Evolutionary conservation across 805 yeast genomes (phyloP).

Genomic region (Torulaspora microellipsoides): DNA sequence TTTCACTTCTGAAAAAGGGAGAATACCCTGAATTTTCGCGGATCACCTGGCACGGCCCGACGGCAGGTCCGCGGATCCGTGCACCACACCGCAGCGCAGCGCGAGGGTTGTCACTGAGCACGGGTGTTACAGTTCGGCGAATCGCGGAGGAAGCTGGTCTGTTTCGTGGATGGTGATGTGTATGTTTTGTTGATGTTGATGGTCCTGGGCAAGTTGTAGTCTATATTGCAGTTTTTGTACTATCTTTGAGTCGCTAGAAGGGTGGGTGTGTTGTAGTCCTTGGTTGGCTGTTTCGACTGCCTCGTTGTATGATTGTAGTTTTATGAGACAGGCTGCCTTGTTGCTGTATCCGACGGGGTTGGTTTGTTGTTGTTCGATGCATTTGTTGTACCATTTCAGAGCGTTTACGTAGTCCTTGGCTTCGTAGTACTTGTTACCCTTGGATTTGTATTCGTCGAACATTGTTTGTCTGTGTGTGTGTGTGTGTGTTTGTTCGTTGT

Average conservation of each 20-base stretch:
- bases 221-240: slow-evolving; percentile 9
- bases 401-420: slow-evolving; percentile 46
- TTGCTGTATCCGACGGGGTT: slow-evolving; percentile 63
- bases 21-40: background rate
- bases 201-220: slow-evolving; percentile 6
- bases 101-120: too few species aligned
- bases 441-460: slow-evolving; percentile 26
- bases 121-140: too few species aligned
- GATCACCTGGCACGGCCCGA: background rate
- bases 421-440: slow-evolving; percentile 54
- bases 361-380: slow-evolving; percentile 44
- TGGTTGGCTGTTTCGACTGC: slow-evolving; percentile 47
- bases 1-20: too few species aligned
- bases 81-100: too few species aligned
- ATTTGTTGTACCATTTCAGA: slow-evolving; percentile 49
- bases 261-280: slow-evolving; percentile 38
- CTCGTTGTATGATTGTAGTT: slow-evolving; percentile 44
- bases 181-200: background rate
- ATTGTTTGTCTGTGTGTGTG: background rate
- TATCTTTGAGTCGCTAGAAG: background rate
- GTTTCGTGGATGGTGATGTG: slow-evolving; percentile 2
- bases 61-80: too few species aligned
- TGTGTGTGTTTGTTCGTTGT: background rate
- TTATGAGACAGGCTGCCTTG: slow-evolving; percentile 60
- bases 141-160: too few species aligned